These are phyloP conservation scores for Podaxis mareebaensis DNA, from an alignment of 768 basidiomycete genomes.

Conservation along the genomic window DNA sequence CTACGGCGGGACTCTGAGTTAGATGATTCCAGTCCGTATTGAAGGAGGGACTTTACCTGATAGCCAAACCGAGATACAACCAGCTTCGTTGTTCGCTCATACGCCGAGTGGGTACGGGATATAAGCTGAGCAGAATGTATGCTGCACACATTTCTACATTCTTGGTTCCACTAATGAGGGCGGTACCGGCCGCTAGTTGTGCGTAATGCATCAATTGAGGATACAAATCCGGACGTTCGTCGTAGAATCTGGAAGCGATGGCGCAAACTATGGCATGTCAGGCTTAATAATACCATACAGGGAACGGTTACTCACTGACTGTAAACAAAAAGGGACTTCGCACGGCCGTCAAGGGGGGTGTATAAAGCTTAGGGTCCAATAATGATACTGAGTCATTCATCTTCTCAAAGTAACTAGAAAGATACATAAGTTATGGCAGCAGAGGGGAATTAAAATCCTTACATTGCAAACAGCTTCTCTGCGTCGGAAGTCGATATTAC, in stretches of 20 bases:
- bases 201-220: slow-evolving; percentile 71
- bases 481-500: slow-evolving; percentile 66
- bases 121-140: slow-evolving; percentile 78
- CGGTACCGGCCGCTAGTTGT: slow-evolving; percentile 74
- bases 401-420: slow-evolving; percentile 65
- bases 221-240: slow-evolving; percentile 70
- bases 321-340: slow-evolving; percentile 93
- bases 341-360: slow-evolving; percentile 75
- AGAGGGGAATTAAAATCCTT: slow-evolving; percentile 20
- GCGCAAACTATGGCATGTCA: slow-evolving; percentile 65
- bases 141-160: slow-evolving; percentile 84
- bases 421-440: slow-evolving; percentile 13
- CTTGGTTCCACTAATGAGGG: slow-evolving; percentile 74
- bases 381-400: slow-evolving; percentile 81
- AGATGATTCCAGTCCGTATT: slow-evolving; percentile 1
- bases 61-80: slow-evolving; percentile 87
- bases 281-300: not conserved
- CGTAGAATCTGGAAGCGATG: slow-evolving; percentile 80
- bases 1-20: slow-evolving; percentile 37
- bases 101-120: slow-evolving; percentile 69
- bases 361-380: slow-evolving; percentile 82
- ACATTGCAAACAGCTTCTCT: slow-evolving; percentile 76
- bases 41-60: slow-evolving; percentile 50
- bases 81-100: slow-evolving; percentile 93
- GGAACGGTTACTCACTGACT: slow-evolving; percentile 58